Percentiles rank a stretch among this genome's conserved stretches.
Evolutionary conservation across 2,329 filamentous ascomycete genomes (phyloP).

Genomic region (Beauveria brongniartii): DNA sequence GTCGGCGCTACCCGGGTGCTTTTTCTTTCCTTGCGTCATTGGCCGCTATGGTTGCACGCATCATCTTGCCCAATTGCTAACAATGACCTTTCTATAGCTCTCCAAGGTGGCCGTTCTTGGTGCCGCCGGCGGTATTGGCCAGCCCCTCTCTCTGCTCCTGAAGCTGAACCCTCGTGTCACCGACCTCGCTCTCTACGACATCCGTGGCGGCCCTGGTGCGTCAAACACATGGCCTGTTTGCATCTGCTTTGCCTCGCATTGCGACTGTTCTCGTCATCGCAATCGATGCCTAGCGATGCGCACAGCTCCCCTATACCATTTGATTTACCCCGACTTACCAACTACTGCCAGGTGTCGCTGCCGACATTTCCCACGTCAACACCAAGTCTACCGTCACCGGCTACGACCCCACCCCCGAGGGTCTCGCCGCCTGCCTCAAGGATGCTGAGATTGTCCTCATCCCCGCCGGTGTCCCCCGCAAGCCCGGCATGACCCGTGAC

Average conservation of each 20-base stretch:
- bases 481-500: slow-evolving; percentile 99
- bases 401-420: slow-evolving; percentile 69
- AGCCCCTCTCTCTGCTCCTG: slow-evolving; percentile 92
- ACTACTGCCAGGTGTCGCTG: slow-evolving; percentile 70
- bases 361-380: slow-evolving; percentile 98
- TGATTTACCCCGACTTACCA: slow-evolving; percentile 9
- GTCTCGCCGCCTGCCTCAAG: slow-evolving; percentile 72
- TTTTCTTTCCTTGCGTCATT: neutral
- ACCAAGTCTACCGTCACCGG: slow-evolving; percentile 92
- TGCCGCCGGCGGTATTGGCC: slow-evolving; percentile 95
- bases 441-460: slow-evolving; percentile 92
- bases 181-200: slow-evolving; percentile 95
- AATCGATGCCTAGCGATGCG: slow-evolving; percentile 1
- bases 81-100: slow-evolving; percentile 46
- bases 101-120: slow-evolving; percentile 98
- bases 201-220: slow-evolving; percentile 85
- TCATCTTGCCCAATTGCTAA: slow-evolving; percentile 14
- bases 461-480: slow-evolving; percentile 95
- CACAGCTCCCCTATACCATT: neutral
- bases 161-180: slow-evolving; percentile 96
- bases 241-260: neutral
- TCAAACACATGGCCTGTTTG: slow-evolving; percentile 18
- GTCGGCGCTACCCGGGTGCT: slow-evolving; percentile 10
- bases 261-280: neutral
- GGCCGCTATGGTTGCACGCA: neutral